Conservation (phyloP, 1,284 basidiomycete genomes). For the Rhodotorula sp. region DNA sequence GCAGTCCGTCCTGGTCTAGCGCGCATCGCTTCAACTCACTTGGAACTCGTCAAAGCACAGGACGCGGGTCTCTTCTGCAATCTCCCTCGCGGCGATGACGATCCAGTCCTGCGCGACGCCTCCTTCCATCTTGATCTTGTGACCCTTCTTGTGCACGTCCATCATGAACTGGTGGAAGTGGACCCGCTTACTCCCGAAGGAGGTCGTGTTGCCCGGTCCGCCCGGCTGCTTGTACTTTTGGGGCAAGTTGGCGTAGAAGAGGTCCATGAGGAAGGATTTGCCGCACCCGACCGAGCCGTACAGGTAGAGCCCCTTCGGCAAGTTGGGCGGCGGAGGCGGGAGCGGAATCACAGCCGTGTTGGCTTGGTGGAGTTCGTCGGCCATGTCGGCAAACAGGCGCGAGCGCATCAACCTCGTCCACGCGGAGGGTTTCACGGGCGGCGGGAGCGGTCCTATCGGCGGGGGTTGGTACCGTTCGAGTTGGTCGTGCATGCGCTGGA, state of each 20-base stretch:
- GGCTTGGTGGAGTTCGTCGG: slow-evolving; percentile 36
- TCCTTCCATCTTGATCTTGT: slow-evolving; percentile 68
- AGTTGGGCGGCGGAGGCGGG: slow-evolving; percentile 63
- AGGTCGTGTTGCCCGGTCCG: slow-evolving; percentile 2
- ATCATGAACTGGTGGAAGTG: slow-evolving; percentile 99
- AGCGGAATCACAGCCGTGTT: slow-evolving; percentile 37
- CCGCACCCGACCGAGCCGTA: slow-evolving; percentile 97
- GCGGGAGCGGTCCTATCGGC: slow-evolving; percentile 50
- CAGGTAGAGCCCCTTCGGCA: slow-evolving; percentile 89
- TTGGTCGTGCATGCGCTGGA: slow-evolving; percentile 76
- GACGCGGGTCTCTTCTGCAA: slow-evolving; percentile 80
- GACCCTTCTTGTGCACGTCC: slow-evolving; percentile 91
- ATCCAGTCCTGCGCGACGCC: slow-evolving; percentile 78
- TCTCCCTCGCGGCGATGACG: slow-evolving; percentile 79
- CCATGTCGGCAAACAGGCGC: slow-evolving; percentile 42
- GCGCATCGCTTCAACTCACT: slow-evolving; percentile 77
- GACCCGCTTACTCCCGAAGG: slow-evolving; percentile 58
- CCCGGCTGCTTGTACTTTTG: slow-evolving; percentile 62
- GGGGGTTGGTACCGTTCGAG: slow-evolving; percentile 72
- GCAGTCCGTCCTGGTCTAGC: slow-evolving; percentile 80
- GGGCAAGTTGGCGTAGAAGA: slow-evolving; percentile 90
- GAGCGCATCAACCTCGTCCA: slow-evolving; percentile 50
- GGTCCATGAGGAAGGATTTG: slow-evolving; percentile 98
- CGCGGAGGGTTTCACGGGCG: slow-evolving; percentile 23
- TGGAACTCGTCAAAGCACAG: slow-evolving; percentile 99